Evolutionary conservation across 306 rosid genomes (phyloP).

Genomic region (Cicer yamashitae): DNA sequence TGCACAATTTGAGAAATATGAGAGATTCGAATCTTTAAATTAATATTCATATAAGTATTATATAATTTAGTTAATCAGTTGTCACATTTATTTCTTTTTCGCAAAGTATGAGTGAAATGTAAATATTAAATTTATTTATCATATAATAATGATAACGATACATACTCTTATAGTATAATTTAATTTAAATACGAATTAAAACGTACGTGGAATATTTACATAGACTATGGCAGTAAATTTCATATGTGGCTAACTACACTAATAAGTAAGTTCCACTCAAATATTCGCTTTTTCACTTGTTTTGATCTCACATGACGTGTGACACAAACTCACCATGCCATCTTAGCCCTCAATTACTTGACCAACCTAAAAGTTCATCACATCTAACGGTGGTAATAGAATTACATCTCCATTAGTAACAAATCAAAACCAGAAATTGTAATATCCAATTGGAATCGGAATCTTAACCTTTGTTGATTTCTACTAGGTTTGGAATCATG

Average conservation of each 20-base stretch:
- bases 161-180: no score
- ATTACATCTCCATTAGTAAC: no score
- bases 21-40: no score
- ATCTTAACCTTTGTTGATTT: neutral
- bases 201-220: neutral
- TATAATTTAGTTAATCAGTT: no score
- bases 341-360: constrained; percentile 5
- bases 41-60: no score
- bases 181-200: neutral
- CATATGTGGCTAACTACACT: constrained; percentile 20
- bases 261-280: constrained; percentile 34
- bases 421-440: neutral
- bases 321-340: neutral
- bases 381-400: constrained; percentile 33
- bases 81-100: no score
- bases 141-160: no score
- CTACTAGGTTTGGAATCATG: neutral
- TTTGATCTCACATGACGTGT: no score
- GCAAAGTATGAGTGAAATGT: no score
- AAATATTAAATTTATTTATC: no score
- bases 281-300: constrained; percentile 49
- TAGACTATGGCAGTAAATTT: constrained; percentile 14
- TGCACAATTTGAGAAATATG: no score
- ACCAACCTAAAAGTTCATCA: neutral
- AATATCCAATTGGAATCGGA: constrained; percentile 57